Percentiles rank a stretch among this genome's conserved stretches.
Conservation (phyloP, 805 yeast species). For the Limtongia smithiae region DNA sequence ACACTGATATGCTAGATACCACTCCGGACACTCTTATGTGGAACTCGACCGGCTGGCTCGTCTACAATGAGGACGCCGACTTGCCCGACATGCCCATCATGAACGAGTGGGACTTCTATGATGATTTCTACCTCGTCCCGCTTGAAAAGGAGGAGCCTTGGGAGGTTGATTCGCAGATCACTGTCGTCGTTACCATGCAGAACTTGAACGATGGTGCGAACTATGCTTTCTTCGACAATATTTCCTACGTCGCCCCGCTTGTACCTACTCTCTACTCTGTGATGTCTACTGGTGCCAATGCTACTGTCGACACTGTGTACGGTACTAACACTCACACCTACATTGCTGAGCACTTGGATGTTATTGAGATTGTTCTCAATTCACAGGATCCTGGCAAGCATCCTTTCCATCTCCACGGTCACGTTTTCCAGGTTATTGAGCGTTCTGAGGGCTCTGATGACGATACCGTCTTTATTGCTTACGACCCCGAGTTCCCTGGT, state of each 20-base stretch:
- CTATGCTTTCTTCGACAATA: constrained; percentile 94
- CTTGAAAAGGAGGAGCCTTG: constrained; percentile 49
- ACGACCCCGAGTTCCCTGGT: constrained; percentile 49
- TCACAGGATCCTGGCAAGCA: constrained; percentile 88
- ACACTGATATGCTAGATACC: constrained; percentile 76
- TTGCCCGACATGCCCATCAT: constrained; percentile 42
- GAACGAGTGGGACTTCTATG: constrained; percentile 51
- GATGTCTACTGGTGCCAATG: constrained; percentile 47
- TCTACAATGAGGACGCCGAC: constrained; percentile 50
- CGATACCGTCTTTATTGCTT: constrained; percentile 53
- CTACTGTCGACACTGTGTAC: constrained; percentile 58
- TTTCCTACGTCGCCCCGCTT: constrained; percentile 72
- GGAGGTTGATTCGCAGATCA: constrained; percentile 67
- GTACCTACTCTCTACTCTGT: constrained; percentile 83
- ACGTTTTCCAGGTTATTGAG: constrained; percentile 75
- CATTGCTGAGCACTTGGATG: constrained; percentile 62
- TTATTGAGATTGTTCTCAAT: constrained; percentile 78
- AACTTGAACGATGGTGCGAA: constrained; percentile 82
- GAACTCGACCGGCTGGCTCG: constrained; percentile 72
- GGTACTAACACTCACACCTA: constrained; percentile 78
- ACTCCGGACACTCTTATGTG: constrained; percentile 61
- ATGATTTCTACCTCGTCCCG: constrained; percentile 78
- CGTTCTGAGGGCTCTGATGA: constrained; percentile 60
- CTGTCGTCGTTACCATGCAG: constrained; percentile 77
- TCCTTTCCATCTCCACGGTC: constrained; percentile 98